Evolutionary conservation across 805 yeast species (phyloP).

Genomic region (Gaillardinia entomophila): DNA sequence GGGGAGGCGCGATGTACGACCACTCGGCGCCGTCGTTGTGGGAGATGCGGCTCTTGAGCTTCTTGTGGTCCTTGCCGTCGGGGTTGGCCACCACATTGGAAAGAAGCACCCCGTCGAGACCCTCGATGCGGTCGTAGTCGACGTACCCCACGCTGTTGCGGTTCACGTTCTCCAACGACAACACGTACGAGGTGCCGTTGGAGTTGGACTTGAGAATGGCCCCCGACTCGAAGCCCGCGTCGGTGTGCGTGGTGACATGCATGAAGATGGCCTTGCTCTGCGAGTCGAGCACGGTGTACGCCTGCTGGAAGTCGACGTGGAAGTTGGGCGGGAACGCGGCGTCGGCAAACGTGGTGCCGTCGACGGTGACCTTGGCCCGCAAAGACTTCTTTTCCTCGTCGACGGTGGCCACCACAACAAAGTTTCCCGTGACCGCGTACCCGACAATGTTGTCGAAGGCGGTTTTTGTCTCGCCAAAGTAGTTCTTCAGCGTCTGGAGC

Average conservation of each 20-base stretch:
- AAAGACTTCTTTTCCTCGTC: conserved; percentile 42
- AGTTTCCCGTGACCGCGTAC: conserved; percentile 65
- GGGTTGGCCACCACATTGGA: conserved; percentile 64
- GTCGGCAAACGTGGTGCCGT: conserved; percentile 71
- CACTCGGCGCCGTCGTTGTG: conserved; percentile 92
- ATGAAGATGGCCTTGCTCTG: conserved; percentile 67
- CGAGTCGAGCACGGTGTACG: conserved; percentile 74
- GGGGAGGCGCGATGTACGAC: conserved; percentile 68
- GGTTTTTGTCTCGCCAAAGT: conserved; percentile 36
- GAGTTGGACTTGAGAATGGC: conserved; percentile 81
- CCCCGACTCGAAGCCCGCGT: conserved; percentile 58
- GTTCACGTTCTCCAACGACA: conserved; percentile 65
- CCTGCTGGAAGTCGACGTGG: conserved; percentile 48
- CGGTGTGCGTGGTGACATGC: conserved; percentile 68
- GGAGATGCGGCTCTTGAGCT: conserved; percentile 66
- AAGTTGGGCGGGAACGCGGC: conserved; percentile 70
- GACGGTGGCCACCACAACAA: conserved; percentile 62
- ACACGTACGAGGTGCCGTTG: conserved; percentile 82
- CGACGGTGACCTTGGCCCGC: conserved; percentile 68
- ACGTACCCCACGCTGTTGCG: conserved; percentile 70
- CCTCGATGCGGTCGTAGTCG: conserved; percentile 81
- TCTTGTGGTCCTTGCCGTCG: conserved; percentile 42
- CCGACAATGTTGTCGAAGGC: conserved; percentile 63
- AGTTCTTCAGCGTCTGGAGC: conserved; percentile 47
- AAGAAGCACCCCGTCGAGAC: conserved; percentile 78